Evolutionary conservation across 768 basidiomycete genomes (phyloP).

Genomic region (Pholiota microspora): DNA sequence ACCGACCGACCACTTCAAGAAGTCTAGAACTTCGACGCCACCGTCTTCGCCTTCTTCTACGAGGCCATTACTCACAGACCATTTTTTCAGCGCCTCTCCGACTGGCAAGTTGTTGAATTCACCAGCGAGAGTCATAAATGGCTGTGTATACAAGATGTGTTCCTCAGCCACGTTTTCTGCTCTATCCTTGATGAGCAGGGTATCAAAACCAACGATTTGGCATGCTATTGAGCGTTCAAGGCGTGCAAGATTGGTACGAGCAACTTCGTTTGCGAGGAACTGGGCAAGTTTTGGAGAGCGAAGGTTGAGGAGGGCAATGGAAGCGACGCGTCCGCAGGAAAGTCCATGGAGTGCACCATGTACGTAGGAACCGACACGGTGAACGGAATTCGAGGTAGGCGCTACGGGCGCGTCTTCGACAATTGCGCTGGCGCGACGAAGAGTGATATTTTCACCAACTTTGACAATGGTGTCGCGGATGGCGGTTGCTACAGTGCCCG

Average conservation of each 20-base stretch:
- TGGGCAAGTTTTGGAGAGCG: constrained; percentile 40
- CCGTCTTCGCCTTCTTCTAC: constrained; percentile 28
- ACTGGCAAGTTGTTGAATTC: constrained; percentile 42
- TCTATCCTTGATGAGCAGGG: constrained; percentile 42
- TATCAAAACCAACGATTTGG: constrained; percentile 84
- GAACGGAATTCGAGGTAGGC: constrained; percentile 33
- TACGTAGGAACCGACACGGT: constrained; percentile 54
- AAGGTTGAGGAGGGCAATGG: constrained; percentile 49
- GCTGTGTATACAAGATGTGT: constrained; percentile 67
- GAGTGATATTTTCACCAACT: constrained; percentile 75
- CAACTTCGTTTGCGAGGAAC: constrained; percentile 43
- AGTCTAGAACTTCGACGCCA: constrained; percentile 49
- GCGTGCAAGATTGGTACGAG: constrained; percentile 53
- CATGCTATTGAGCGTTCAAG: constrained; percentile 78
- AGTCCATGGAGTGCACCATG: constrained; percentile 54
- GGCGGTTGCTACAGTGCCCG: constrained; percentile 51
- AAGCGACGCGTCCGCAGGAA: constrained; percentile 56
- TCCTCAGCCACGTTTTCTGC: constrained; percentile 31
- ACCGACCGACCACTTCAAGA: constrained; percentile 66
- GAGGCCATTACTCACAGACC: constrained; percentile 53
- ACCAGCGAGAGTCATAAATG: constrained; percentile 73
- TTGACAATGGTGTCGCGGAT: constrained; percentile 71
- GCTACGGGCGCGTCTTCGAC: constrained; percentile 35
- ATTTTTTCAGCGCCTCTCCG: constrained; percentile 44
- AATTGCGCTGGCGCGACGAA: constrained; percentile 57